A percentile compares a stretch with the other conserved stretches of the same genome.
These are phyloP conservation scores for Argentina anserina DNA, from an alignment of 306 rosid genomes.

Conservation along the genomic window DNA sequence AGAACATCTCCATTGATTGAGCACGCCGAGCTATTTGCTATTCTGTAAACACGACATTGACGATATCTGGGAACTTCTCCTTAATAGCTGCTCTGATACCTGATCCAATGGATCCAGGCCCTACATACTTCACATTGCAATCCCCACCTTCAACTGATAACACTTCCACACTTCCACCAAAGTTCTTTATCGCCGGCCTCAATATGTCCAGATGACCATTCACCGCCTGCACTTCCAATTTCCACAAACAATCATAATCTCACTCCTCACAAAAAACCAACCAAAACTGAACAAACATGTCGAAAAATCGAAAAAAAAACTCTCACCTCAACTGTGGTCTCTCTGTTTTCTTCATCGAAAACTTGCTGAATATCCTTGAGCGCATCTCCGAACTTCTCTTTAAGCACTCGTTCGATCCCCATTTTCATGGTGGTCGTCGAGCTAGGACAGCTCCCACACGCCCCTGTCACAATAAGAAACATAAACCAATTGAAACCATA, in stretches of 20 bases:
- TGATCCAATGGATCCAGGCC: conserved; percentile 85
- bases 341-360: conserved; percentile 42
- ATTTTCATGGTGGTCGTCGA: conserved; percentile 93
- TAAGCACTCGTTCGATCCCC: conserved; percentile 93
- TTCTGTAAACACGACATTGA: conserved; percentile 51
- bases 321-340: conserved; percentile 59
- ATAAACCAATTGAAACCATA: no score
- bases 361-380: conserved; percentile 69
- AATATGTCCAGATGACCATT: conserved; percentile 72
- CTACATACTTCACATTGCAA: conserved; percentile 64
- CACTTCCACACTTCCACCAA: conserved; percentile 83
- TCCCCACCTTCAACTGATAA: conserved; percentile 58
- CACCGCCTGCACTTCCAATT: conserved; percentile 56
- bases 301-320: background rate
- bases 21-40: conserved; percentile 19
- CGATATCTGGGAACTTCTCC: conserved; percentile 81
- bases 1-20: background rate
- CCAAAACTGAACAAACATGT: background rate
- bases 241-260: background rate
- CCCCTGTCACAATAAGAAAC: no score
- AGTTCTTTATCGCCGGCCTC: conserved; percentile 91
- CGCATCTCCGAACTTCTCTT: conserved; percentile 86
- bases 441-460: conserved; percentile 92
- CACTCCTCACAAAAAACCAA: background rate
- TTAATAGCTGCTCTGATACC: conserved; percentile 90